Percentiles rank a stretch among this genome's conserved stretches.
phyloP scores from a whole-genome alignment of 2,329 filamentous ascomycete genomes.

The Aspergillus thermomutatus region DNA sequence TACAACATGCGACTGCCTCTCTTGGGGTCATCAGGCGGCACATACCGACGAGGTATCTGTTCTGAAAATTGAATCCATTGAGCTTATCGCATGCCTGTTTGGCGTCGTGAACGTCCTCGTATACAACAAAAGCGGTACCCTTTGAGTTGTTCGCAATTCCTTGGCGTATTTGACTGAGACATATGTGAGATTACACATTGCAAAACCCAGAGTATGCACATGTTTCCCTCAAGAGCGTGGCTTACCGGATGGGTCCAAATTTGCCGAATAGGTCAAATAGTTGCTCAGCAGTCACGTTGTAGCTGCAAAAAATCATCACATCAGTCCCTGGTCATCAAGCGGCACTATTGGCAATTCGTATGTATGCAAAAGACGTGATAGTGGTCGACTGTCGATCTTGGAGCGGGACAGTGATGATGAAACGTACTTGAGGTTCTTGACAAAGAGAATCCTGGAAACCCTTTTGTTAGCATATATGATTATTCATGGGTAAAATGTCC shows the following conservation, averaged over 20 bases:
- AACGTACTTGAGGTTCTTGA: conserved; percentile 95
- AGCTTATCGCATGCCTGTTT: conserved; percentile 99
- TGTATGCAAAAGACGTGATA: neutral
- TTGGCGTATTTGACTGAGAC: conserved; percentile 89
- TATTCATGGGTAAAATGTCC: neutral
- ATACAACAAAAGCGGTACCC: conserved; percentile 97
- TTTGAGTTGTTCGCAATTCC: conserved; percentile 97
- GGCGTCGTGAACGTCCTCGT: conserved; percentile 98
- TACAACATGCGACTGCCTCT: neutral
- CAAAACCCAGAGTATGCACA: neutral
- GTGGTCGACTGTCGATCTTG: conserved; percentile 3
- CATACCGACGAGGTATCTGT: conserved; percentile 95
- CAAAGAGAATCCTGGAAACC: conserved; percentile 84
- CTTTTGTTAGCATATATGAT: conserved; percentile 5
- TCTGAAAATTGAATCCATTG: conserved; percentile 99
- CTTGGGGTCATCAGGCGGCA: conserved; percentile 21
- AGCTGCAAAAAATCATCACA: conserved; percentile 55
- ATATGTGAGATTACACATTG: conserved; percentile 3
- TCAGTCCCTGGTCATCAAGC: neutral
- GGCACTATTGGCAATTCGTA: neutral
- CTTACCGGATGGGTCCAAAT: conserved; percentile 90
- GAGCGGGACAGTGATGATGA: conserved; percentile 4
- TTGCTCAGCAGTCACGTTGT: conserved; percentile 97
- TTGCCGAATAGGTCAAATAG: conserved; percentile 98
- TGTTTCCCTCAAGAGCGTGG: conserved; percentile 16